A percentile compares a stretch with the other conserved stretches of the same genome.
phyloP scores from a whole-genome alignment of 2,329 filamentous ascomycete genomes.

The Sporothrix sp. region DNA sequence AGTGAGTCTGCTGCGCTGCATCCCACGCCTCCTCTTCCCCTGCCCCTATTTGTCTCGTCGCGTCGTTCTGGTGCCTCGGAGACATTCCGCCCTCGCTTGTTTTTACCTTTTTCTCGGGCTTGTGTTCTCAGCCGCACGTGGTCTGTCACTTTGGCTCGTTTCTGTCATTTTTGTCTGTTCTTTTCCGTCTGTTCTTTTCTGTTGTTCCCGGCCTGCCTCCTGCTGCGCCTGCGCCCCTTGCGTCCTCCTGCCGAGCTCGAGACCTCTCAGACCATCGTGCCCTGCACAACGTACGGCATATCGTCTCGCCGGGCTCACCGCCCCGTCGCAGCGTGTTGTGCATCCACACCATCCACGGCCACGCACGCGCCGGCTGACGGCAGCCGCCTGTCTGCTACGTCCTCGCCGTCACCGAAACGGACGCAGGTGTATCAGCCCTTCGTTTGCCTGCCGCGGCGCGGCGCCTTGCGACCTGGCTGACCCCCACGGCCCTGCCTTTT shows the following conservation, averaged over 20 bases:
- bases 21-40: not conserved
- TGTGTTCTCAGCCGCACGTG: not conserved
- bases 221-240: not conserved
- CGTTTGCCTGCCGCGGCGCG: too few relatives aligned
- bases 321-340: not conserved
- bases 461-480: too few relatives aligned
- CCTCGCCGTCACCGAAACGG: too few relatives aligned
- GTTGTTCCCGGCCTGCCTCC: not conserved
- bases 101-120: not conserved
- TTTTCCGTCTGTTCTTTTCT: too few relatives aligned
- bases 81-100: not conserved
- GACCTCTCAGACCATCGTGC: too few relatives aligned
- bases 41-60: conserved; percentile 3
- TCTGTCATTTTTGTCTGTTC: too few relatives aligned
- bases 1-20: conserved; percentile 20
- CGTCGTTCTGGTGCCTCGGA: not conserved
- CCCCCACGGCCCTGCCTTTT: too few relatives aligned
- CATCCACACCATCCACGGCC: not conserved
- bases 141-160: not conserved
- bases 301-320: conserved; percentile 2
- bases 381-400: too few relatives aligned
- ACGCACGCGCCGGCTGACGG: not conserved
- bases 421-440: too few relatives aligned
- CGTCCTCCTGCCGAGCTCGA: too few relatives aligned
- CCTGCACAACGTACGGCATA: too few relatives aligned